Base-by-base conservation (phyloP, 768 basidiomycete genomes). In the Boletales sp. region DNA sequence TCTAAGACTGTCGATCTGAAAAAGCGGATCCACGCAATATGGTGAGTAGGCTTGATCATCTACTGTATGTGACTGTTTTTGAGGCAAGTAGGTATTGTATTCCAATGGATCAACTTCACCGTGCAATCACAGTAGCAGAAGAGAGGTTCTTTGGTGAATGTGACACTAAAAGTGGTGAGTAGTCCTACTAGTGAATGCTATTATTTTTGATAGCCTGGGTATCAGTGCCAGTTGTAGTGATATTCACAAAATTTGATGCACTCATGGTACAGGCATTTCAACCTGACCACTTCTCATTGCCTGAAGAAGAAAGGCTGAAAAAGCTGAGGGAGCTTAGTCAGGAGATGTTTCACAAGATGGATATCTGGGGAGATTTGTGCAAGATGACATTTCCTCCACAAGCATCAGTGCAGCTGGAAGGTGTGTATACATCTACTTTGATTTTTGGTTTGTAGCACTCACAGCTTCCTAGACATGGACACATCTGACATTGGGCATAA, bases 171-270 rank as follows among this genome's bases (percentile, higher is more conserved):
- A 40, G 29, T 24, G 40, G 40, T 40, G 15, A 40, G 24, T 27
- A 27, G 24, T 27, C 5, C 24, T 27, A 5, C 24, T 27, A 7
- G 24, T 21, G 21, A 8, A 24, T 40, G 12, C 40, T 27, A 13
- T 3, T 27, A 8, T 27, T 11, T 11, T 29, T 27, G 24, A 15
- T 24, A 14, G 11, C 14, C 27, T 40, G 36, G 15, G 36, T 37
- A 17, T 2, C 18, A 40, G 42, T 43, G 11, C 42, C 42, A 10
- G 42, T 43, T 17, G 15, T 43, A 12, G n/a, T 43, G 9, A 10
- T 43, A 18, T 43, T 43, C 30, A 43, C 42, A n/a, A 43, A 43
- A 18, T 43, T 19, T 43, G 39, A 40, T 43, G 42, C 42, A 31
- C 30, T 43, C 8, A 18, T 32, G n/a, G 15, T 29, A 18, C 30